phyloP scores from a whole-genome alignment of 306 rosid genomes.

The Casuarina equisetifolia region DNA sequence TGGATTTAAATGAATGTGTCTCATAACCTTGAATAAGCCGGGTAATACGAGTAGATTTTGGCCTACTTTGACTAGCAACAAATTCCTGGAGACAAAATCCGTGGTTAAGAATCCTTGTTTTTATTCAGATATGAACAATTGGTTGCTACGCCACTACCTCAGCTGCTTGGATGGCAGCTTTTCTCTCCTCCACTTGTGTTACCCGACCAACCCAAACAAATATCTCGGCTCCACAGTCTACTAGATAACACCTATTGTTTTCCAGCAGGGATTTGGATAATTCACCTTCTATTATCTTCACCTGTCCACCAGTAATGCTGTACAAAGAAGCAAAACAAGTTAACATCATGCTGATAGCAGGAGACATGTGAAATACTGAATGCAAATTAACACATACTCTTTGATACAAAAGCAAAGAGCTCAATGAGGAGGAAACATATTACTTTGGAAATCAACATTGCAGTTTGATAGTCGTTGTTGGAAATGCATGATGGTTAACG shows the following conservation, averaged over 20 bases:
- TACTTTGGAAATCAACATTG: background rate
- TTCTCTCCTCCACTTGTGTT: constrained; percentile 96
- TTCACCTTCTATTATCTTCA: constrained; percentile 74
- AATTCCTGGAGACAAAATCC: constrained; percentile 61
- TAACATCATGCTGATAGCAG: constrained; percentile 12
- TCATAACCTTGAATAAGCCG: constrained; percentile 96
- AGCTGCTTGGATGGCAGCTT: constrained; percentile 77
- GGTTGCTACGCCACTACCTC: constrained; percentile 61
- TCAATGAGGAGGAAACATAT: background rate
- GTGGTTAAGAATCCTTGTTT: constrained; percentile 28
- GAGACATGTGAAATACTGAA: constrained; percentile 10
- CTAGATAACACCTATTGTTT: constrained; percentile 84
- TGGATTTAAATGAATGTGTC: constrained; percentile 87
- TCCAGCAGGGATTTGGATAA: constrained; percentile 81
- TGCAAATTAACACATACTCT: background rate
- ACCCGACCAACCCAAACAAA: constrained; percentile 94
- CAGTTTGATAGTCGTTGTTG: background rate
- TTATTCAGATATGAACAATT: constrained; percentile 27
- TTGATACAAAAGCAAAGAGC: background rate
- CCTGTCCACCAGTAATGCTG: constrained; percentile 78
- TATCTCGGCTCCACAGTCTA: constrained; percentile 93
- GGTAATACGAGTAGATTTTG: constrained; percentile 80
- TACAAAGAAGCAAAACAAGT: constrained; percentile 34
- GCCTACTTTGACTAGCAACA: constrained; percentile 74
- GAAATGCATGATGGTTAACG: background rate